Percentiles rank a stretch among this genome's conserved stretches.
Conservation (phyloP, 345 rosid genomes). For the Pistacia integerrima region DNA sequence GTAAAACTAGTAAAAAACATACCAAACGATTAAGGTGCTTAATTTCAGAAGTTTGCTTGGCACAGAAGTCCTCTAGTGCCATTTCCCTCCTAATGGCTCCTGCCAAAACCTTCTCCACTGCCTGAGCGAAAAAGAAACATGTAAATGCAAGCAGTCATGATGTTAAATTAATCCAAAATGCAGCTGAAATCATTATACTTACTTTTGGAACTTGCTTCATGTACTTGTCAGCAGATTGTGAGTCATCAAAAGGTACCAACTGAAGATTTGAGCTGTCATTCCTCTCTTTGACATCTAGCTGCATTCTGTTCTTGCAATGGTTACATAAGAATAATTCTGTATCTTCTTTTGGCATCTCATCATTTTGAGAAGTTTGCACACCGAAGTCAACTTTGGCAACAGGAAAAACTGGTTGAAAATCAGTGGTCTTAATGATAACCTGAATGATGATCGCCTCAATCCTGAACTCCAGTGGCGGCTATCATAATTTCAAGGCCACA, state of each 20-base stretch:
- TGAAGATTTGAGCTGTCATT: slow-evolving; percentile 58
- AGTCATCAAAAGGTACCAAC: slow-evolving; percentile 59
- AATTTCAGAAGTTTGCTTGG: slow-evolving; percentile 86
- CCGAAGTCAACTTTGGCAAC: slow-evolving; percentile 75
- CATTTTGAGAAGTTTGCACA: slow-evolving; percentile 73
- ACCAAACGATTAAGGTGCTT: slow-evolving; percentile 93
- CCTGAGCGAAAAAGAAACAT: slow-evolving; percentile 47
- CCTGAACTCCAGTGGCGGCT: slow-evolving; percentile 70
- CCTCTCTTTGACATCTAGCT: slow-evolving; percentile 45
- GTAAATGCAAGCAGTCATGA: slow-evolving; percentile 4
- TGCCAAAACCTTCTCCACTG: slow-evolving; percentile 93
- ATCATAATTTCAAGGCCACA: slow-evolving; percentile 90
- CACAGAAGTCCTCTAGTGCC: slow-evolving; percentile 94
- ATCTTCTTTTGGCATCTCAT: slow-evolving; percentile 39
- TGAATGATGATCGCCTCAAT: slow-evolving; percentile 70
- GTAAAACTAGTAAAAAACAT: slow-evolving; percentile 29
- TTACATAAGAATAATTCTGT: slow-evolving; percentile 50
- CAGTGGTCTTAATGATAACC: slow-evolving; percentile 69
- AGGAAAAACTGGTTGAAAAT: slow-evolving; percentile 37
- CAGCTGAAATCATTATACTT: slow-evolving; percentile 25
- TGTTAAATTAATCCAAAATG: not conserved
- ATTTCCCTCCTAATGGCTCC: slow-evolving; percentile 98
- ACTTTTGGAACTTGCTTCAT: slow-evolving; percentile 84
- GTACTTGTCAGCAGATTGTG: slow-evolving; percentile 59
- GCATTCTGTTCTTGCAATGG: slow-evolving; percentile 54